phyloP scores from a whole-genome alignment of 176 grass and related monocot species.

The Stipa capillata region DNA sequence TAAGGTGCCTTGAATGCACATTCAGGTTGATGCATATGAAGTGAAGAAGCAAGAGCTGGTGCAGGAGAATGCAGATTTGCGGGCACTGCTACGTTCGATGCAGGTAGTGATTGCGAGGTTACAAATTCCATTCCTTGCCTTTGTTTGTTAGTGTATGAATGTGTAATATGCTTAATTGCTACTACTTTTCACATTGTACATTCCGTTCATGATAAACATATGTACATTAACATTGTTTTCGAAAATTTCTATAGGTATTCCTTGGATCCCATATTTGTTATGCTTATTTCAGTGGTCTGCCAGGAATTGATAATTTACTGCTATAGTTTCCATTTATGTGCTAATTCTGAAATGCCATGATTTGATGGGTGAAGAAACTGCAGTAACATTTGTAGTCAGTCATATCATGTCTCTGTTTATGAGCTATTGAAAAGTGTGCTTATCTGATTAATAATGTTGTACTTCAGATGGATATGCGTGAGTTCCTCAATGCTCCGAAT shows the following conservation, averaged over 20 bases:
- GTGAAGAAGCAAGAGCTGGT: slow-evolving; percentile 91
- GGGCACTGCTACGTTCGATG: slow-evolving; percentile 85
- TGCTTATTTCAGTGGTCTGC: neutral
- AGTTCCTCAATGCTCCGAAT: slow-evolving; percentile 94
- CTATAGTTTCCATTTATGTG: neutral
- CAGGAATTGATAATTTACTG: neutral
- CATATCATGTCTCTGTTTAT: neutral
- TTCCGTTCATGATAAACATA: neutral
- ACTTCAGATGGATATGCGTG: slow-evolving; percentile 88
- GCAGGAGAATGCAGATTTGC: slow-evolving; percentile 90
- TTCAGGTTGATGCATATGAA: slow-evolving; percentile 95
- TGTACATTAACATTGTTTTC: neutral
- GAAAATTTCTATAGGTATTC: neutral
- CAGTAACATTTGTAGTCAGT: neutral
- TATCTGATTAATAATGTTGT: slow-evolving; percentile 8
- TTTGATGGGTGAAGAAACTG: neutral
- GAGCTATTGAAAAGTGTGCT: neutral
- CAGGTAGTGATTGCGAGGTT: slow-evolving; percentile 49
- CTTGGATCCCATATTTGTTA: neutral
- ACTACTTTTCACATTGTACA: neutral
- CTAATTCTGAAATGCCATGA: neutral
- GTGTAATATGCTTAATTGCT: neutral
- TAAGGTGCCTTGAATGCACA: slow-evolving; percentile 1
- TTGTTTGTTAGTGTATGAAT: neutral
- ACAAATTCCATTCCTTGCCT: neutral